Conservation (phyloP, 2,329 filamentous ascomycete species). For the Malbranchea zuffiana region DNA sequence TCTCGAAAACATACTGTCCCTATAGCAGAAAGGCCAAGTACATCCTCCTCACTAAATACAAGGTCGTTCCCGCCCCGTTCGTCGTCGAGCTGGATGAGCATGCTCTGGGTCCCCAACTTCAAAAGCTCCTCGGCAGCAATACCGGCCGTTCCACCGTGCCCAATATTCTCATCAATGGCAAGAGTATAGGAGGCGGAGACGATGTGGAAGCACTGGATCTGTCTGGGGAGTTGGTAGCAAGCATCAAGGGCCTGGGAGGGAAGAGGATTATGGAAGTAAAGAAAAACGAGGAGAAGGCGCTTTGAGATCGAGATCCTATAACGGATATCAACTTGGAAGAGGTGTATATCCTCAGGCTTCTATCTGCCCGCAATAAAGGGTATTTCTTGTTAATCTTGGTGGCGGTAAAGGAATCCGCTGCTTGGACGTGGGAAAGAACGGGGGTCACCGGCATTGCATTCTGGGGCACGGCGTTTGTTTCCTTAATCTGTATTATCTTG, state of each 20-base stretch:
- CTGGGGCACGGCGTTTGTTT: too few relatives aligned
- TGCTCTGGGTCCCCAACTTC: conserved; percentile 59
- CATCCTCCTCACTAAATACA: conserved; percentile 73
- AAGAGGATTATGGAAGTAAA: conserved; percentile 45
- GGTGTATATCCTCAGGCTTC: too few relatives aligned
- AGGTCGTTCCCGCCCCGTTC: conserved; percentile 67
- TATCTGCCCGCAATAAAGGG: too few relatives aligned
- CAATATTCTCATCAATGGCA: conserved; percentile 78
- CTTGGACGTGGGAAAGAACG: too few relatives aligned
- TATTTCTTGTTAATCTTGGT: too few relatives aligned
- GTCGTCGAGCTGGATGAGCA: conserved; percentile 87
- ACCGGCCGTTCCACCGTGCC: conserved; percentile 81
- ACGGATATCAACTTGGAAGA: too few relatives aligned
- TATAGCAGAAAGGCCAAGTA: conserved; percentile 75
- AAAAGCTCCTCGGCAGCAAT: conserved; percentile 57
- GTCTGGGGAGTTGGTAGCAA: conserved; percentile 56
- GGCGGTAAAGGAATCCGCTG: too few relatives aligned
- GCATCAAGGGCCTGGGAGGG: conserved; percentile 61
- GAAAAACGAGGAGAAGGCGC: conserved; percentile 14
- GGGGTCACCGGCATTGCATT: too few relatives aligned
- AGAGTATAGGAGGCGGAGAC: conserved; percentile 82
- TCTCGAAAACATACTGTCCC: conserved; percentile 89
- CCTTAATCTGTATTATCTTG: too few relatives aligned
- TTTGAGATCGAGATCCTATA: too few relatives aligned
- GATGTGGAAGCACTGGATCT: conserved; percentile 64